These are phyloP conservation scores for Emergomyces africanus DNA, from an alignment of 2,329 filamentous ascomycete species.

Conservation along the genomic window DNA sequence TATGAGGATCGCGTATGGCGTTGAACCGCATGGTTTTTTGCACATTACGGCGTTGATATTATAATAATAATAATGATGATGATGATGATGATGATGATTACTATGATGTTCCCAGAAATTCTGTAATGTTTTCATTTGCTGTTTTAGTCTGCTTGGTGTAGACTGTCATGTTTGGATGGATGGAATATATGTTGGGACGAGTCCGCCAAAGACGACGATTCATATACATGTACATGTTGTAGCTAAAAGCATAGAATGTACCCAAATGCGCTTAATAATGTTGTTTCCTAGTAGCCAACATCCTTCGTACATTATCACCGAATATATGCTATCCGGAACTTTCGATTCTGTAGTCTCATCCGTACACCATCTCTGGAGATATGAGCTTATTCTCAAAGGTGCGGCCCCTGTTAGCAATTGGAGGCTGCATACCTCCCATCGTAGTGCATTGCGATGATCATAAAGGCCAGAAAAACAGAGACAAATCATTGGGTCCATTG, in stretches of 20 bases:
- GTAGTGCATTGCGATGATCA: not conserved
- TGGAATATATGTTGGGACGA: not conserved
- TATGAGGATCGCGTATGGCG: not conserved
- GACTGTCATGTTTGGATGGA: not conserved
- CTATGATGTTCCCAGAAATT: not conserved
- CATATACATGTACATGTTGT: not conserved
- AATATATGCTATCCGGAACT: not conserved
- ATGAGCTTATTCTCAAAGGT: not conserved
- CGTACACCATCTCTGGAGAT: not conserved
- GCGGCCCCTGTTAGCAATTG: not conserved
- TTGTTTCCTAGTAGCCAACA: not conserved
- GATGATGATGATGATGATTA: not conserved
- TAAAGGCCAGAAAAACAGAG: not conserved
- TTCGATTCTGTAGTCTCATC: not conserved
- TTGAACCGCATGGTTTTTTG: not conserved
- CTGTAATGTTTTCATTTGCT: not conserved
- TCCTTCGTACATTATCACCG: not conserved
- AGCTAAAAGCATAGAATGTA: not conserved
- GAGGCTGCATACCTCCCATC: not conserved
- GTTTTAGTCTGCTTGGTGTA: not conserved
- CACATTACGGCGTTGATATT: not conserved
- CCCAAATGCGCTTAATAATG: not conserved
- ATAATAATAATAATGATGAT: not conserved
- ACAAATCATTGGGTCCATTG: not conserved
- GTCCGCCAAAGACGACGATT: not conserved